Base-by-base conservation (phyloP, 139 green algal genomes). In the Picochlorum sp. region DNA sequence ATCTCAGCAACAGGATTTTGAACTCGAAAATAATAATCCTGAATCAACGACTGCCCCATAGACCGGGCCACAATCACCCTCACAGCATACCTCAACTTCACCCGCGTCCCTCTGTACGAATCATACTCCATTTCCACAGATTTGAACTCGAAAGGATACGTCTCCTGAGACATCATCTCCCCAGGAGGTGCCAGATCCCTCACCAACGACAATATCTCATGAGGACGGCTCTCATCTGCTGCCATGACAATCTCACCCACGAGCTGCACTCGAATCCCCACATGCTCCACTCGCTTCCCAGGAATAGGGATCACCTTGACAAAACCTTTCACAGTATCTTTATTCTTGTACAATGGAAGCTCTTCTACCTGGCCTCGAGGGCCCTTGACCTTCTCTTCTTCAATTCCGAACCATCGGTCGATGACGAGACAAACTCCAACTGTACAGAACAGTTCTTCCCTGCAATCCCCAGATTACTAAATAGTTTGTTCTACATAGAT, bases 41-140 rank as follows among this genome's bases (percentile, higher is more conserved):
- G 82, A 59, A 88, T 82, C 2, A 86, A 61, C 34, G 73, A 88
- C 57, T 80, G 75, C 38, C 85, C 88, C 68, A 94, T 92, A 26
- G 77, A 79, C 9, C 79, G 66, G 0, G 58, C 59, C n/a, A 98
- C 75, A 2, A 80, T 95, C 52, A 97, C 92, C 8, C 84, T 81
- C 62, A 98, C 65, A 21, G 95, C 30, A 72, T 97, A 97, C 14
- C 73, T 63, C 44, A 79, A 57, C 52, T 67, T 54, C 1, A 61
- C 73, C 70, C 89, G 81, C 45, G 82, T 61, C 16, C 94, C 94
- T 6, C 79, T 73, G 75, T 97, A 99, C 3, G 86, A 95, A 69
- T 99, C 94, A 66, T 99, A 91, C 68, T 90, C 83, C 87, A 98
- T 87, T 68, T 99, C 94, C 57, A 97, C 87, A 37, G 87, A 88